phyloP scores from a whole-genome alignment of 1,284 basidiomycete species.

The Puccinia horiana region DNA sequence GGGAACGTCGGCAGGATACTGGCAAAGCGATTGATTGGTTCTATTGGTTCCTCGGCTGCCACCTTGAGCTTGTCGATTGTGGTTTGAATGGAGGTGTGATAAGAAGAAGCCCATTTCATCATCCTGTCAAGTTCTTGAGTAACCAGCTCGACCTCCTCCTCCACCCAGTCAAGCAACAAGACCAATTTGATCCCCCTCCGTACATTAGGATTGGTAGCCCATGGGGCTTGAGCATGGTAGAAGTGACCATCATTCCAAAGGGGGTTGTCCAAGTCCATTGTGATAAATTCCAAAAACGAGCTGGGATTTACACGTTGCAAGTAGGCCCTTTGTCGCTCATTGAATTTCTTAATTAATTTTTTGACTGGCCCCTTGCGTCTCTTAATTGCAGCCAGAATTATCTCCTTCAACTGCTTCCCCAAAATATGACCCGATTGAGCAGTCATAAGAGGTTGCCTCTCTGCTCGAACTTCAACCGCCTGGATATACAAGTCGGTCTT shows the following conservation, averaged over 20 bases:
- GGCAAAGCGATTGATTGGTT: background rate
- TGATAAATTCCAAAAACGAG: background rate
- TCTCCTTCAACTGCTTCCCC: background rate
- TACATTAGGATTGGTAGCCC: background rate
- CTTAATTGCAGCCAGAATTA: background rate
- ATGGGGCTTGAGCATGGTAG: background rate
- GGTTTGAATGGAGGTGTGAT: background rate
- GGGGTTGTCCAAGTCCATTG: background rate
- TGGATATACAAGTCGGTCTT: background rate
- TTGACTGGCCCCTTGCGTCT: background rate
- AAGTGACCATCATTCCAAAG: slow-evolving; percentile 26
- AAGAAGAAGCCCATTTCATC: background rate
- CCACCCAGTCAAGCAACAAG: background rate
- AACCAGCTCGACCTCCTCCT: background rate
- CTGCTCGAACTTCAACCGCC: background rate
- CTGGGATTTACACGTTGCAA: background rate
- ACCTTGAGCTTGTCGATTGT: background rate
- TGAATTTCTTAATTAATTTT: background rate
- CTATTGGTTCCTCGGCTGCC: background rate
- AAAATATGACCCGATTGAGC: background rate
- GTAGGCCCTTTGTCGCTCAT: background rate
- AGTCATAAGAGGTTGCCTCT: background rate
- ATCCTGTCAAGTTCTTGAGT: background rate
- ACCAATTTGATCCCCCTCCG: background rate
- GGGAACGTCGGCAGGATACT: background rate